Evolutionary conservation across 805 yeast species (phyloP).

Genomic region (Kodamaea laetipori): DNA sequence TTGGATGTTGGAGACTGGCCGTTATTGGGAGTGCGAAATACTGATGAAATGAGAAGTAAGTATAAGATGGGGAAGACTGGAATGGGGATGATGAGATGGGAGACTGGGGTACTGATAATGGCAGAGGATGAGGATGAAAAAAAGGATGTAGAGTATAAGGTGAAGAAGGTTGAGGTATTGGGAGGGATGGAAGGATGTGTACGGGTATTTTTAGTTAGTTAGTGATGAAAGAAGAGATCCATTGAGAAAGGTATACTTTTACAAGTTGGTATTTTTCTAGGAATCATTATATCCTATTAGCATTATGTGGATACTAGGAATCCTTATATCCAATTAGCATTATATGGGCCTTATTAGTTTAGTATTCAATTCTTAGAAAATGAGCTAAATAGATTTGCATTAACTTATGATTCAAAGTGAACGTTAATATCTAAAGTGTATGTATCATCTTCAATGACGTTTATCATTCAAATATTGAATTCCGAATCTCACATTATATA

Average conservation of each 20-base stretch:
- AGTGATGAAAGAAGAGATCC: neutral
- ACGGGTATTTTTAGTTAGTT: conserved; percentile 11
- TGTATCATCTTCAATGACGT: too few relatives aligned
- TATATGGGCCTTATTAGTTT: too few relatives aligned
- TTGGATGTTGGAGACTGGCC: conserved; percentile 7
- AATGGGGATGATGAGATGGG: conserved; percentile 11
- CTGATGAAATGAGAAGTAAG: conserved; percentile 8
- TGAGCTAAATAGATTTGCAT: too few relatives aligned
- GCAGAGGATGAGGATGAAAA: conserved; percentile 13
- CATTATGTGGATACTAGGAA: neutral
- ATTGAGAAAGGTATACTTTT: neutral
- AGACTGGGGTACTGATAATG: conserved; percentile 2
- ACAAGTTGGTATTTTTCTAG: too few relatives aligned
- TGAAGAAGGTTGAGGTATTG: conserved; percentile 11
- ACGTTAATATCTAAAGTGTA: too few relatives aligned
- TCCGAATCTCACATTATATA: too few relatives aligned
- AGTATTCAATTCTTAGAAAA: too few relatives aligned
- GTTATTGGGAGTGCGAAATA: conserved; percentile 8
- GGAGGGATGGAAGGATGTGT: conserved; percentile 14
- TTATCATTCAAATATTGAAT: too few relatives aligned
- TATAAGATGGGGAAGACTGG: conserved; percentile 7
- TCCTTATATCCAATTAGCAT: too few relatives aligned
- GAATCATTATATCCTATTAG: too few relatives aligned
- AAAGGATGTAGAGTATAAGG: conserved; percentile 13
- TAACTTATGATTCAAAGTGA: too few relatives aligned